phyloP scores from a whole-genome alignment of 371 early-diverging fungal genomes.

The Lichtheimia hyalospora region DNA sequence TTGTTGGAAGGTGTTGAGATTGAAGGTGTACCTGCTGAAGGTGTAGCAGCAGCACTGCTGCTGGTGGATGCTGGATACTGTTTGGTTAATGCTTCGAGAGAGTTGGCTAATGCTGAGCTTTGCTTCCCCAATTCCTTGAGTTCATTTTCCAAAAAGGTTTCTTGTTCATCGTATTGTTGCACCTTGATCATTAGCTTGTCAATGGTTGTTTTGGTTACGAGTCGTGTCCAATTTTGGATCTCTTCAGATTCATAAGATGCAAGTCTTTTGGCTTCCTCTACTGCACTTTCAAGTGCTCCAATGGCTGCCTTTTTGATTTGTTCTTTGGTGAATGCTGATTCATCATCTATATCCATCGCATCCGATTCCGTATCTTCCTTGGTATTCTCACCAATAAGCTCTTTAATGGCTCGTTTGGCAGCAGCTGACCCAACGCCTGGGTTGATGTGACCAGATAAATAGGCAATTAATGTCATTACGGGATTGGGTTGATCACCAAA shows the following conservation, averaged over 20 bases:
- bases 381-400: constrained; percentile 6
- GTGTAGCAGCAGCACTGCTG: not conserved
- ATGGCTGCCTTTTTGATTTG: constrained; percentile 51
- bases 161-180: constrained; percentile 89
- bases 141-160: constrained; percentile 80
- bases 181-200: constrained; percentile 87
- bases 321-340: constrained; percentile 27
- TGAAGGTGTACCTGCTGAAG: not conserved
- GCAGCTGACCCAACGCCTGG: constrained; percentile 50
- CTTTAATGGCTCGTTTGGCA: constrained; percentile 41
- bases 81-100: constrained; percentile 27
- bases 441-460: constrained; percentile 43
- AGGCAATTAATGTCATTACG: constrained; percentile 47
- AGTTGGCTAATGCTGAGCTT: constrained; percentile 37
- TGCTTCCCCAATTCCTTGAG: constrained; percentile 83
- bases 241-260: constrained; percentile 81
- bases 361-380: constrained; percentile 12
- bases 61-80: constrained; percentile 11
- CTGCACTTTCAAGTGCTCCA: constrained; percentile 60
- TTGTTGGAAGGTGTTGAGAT: not conserved
- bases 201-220: constrained; percentile 79
- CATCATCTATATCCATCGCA: constrained; percentile 25
- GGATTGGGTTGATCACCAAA: constrained; percentile 42
- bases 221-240: constrained; percentile 76
- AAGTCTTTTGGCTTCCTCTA: constrained; percentile 59